These are phyloP conservation scores for Zymoseptoria pseudotritici DNA, from an alignment of 2,329 filamentous ascomycete species.

Conservation along the genomic window DNA sequence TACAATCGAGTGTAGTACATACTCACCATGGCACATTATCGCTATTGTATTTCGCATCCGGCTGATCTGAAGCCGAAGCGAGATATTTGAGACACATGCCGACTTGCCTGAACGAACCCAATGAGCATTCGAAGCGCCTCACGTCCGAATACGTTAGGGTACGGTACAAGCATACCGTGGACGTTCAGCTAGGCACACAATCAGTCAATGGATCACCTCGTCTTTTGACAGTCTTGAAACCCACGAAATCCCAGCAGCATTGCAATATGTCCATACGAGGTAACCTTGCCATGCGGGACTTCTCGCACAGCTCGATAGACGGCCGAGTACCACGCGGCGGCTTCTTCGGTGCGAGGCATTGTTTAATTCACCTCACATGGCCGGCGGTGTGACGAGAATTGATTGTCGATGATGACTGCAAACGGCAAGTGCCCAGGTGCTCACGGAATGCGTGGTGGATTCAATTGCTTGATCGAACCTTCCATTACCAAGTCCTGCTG, in stretches of 20 bases:
- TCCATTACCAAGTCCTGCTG: no score
- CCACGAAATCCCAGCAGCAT: constrained; percentile 63
- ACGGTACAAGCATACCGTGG: constrained; percentile 9
- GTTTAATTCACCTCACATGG: neutral
- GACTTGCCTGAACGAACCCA: constrained; percentile 55
- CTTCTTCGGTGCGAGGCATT: constrained; percentile 69
- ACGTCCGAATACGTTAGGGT: no score
- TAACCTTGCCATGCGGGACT: constrained; percentile 75
- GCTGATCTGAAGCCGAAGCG: constrained; percentile 41
- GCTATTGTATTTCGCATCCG: constrained; percentile 55
- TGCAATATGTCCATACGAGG: constrained; percentile 78
- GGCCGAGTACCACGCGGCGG: constrained; percentile 62
- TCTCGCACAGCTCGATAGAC: constrained; percentile 82
- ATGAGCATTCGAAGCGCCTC: no score
- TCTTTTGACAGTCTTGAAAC: neutral
- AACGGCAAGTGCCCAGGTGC: neutral
- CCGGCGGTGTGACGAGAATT: neutral
- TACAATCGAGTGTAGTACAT: no score
- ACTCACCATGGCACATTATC: constrained; percentile 67
- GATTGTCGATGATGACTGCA: neutral
- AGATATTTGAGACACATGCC: constrained; percentile 86
- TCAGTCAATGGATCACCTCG: constrained; percentile 28
- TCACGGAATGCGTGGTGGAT: neutral
- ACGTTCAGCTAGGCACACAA: constrained; percentile 28
- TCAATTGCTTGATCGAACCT: no score